Base-by-base conservation (phyloP, 345 rosid species). In the Euphorbia tirucalli region DNA sequence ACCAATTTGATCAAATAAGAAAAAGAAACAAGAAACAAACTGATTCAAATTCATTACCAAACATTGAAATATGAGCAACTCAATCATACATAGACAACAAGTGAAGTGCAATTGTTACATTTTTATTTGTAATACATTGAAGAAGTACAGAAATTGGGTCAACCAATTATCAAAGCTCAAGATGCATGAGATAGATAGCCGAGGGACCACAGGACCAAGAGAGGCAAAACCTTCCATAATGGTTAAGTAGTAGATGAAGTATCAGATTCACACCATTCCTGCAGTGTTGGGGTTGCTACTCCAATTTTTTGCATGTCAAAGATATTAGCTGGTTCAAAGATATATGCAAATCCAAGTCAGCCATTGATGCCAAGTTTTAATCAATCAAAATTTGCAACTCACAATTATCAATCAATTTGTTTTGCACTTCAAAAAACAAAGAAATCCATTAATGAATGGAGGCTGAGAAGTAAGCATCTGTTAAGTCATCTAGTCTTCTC, bases 271-370 rank as follows among this genome's bases (percentile, higher is more conserved):
- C 78, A 79, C 95, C 97, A 91, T 62, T 91, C 92, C 69, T 81
- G 80, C 57, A 91, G 76, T 16, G 91, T 81, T 61, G 81, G 86
- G 39, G 88, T 79, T 37, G 83, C 79, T 61, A 89, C 90, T 65
- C 93, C 95, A 11, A 89, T 70, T 56, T 90, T 90, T 85, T 81
- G 79, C 92, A 88, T 91, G 91, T 93, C 98, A 10, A 75, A 75
- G 39, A 93, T 74, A 80, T 91, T 93, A 61, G 89, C 96, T 93
- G 90, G 56, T 61, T 52, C 70, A 58, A 46, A 46, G 13, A 62
- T 41, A 31, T 65, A 5, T 15, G 21, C n/a, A 13, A 16, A 59
- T 30, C 46, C 46, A 22, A 3, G 66, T 70, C 52, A 55, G 71
- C n/a, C n/a, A n/a, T 64, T 22, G 10, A 30, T 25, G 57, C 58